Conservation (phyloP, 2,329 filamentous ascomycete species). For the Fusarium zealandicum region DNA sequence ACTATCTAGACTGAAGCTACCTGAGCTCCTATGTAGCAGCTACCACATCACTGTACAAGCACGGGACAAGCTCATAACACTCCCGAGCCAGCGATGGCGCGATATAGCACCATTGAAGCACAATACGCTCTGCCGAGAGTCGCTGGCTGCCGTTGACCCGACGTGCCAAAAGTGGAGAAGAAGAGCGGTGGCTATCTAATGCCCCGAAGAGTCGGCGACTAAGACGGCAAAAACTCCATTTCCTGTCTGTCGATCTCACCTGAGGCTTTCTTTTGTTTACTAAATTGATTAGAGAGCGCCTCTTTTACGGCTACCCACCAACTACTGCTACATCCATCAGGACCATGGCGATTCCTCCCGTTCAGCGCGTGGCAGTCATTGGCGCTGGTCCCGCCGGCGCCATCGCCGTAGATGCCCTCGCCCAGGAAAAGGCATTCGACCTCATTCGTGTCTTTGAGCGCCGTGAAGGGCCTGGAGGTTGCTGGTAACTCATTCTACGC, state of each 20-base stretch:
- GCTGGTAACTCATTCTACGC: conserved; percentile 55
- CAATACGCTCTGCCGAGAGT: conserved; percentile 7
- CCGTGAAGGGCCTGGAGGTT: conserved; percentile 65
- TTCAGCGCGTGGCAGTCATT: conserved; percentile 62
- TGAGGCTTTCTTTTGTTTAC: not conserved
- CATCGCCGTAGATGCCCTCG: conserved; percentile 66
- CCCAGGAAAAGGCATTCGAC: conserved; percentile 65
- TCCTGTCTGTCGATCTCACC: not conserved
- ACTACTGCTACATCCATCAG: not conserved
- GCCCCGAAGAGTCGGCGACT: not conserved
- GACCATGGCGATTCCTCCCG: conserved; percentile 15
- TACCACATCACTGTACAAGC: no score
- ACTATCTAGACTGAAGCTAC: no score
- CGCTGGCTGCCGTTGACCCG: conserved; percentile 9
- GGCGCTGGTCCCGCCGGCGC: conserved; percentile 67
- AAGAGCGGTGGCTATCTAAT: conserved; percentile 26
- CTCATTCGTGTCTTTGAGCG: conserved; percentile 68
- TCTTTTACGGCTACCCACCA: not conserved
- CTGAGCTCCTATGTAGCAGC: no score
- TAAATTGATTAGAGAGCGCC: not conserved
- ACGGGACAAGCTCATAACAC: no score
- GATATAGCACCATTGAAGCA: conserved; percentile 29
- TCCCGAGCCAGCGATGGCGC: conserved; percentile 27
- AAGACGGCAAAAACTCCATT: conserved; percentile 11
- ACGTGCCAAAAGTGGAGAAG: conserved; percentile 23